Conservation (phyloP, 2,329 filamentous ascomycete genomes). For the Aspergillus flavus region DNA sequence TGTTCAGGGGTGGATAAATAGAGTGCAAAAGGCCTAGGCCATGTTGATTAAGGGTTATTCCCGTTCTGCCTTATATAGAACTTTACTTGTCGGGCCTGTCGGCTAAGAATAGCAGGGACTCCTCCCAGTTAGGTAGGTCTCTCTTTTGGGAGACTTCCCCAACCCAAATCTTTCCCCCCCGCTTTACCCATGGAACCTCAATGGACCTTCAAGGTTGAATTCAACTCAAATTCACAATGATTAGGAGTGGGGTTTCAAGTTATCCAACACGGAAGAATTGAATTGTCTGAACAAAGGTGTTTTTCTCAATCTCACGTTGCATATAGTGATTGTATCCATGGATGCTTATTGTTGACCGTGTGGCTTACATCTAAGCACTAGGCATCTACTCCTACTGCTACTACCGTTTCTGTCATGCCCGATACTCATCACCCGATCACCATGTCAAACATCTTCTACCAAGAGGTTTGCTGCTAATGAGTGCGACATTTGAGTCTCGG, state of each 20-base stretch:
- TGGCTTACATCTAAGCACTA: background rate
- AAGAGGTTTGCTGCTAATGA: background rate
- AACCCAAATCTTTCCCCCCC: slow-evolving; percentile 3
- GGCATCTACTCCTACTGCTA: background rate
- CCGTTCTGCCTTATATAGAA: background rate
- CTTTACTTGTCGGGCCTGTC: background rate
- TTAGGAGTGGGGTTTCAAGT: background rate
- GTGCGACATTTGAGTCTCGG: too few species aligned
- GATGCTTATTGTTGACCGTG: background rate
- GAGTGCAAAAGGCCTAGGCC: background rate
- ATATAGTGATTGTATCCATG: background rate
- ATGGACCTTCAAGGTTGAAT: background rate
- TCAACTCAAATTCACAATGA: background rate
- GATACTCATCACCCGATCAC: background rate
- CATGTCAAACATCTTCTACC: background rate
- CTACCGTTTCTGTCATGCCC: background rate
- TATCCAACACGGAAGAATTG: background rate
- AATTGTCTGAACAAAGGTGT: background rate
- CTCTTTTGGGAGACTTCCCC: slow-evolving; percentile 1
- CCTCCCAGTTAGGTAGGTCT: background rate
- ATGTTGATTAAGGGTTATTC: background rate
- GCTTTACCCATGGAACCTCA: slow-evolving; percentile 13
- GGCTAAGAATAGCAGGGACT: slow-evolving; percentile 3
- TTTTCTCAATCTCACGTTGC: background rate
- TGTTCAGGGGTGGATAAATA: background rate